phyloP scores from a whole-genome alignment of 495 filamentous ascomycete species.

The Penicillium bovifimosum region DNA sequence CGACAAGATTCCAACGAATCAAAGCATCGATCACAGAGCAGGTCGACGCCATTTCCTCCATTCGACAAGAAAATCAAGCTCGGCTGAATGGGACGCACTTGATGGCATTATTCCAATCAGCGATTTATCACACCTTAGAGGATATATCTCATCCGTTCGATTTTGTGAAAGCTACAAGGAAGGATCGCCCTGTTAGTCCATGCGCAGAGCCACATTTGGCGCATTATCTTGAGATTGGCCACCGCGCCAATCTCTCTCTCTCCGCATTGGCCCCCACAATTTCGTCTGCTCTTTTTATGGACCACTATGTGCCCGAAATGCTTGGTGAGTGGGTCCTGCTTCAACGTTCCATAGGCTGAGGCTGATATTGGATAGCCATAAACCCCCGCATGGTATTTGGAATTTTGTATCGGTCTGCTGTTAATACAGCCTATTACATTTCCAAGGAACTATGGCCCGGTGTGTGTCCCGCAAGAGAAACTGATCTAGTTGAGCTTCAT shows the following conservation, averaged over 20 bases:
- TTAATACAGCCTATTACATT: constrained; percentile 5
- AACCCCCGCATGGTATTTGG: constrained; percentile 17
- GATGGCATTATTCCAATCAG: constrained; percentile 8
- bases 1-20: not conserved
- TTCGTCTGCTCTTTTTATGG: constrained; percentile 28
- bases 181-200: constrained; percentile 4
- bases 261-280: constrained; percentile 16
- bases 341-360: not conserved
- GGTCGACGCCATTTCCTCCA: not conserved
- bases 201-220: not conserved
- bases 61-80: not conserved
- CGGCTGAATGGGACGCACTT: constrained; percentile 9
- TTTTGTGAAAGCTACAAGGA: constrained; percentile 13
- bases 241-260: constrained; percentile 1
- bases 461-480: constrained; percentile 4
- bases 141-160: constrained; percentile 8
- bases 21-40: not conserved
- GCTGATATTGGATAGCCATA: constrained; percentile 10
- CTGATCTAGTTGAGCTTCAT: constrained; percentile 8
- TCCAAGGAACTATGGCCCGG: constrained; percentile 8
- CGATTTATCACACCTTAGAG: not conserved
- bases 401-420: constrained; percentile 13
- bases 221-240: constrained; percentile 14
- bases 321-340: constrained; percentile 21
- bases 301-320: constrained; percentile 27